Percentiles rank a stretch among this genome's conserved stretches.
These are phyloP conservation scores for Talaromyces amestolkiae DNA, from an alignment of 2,329 filamentous ascomycete genomes.

Conservation along the genomic window DNA sequence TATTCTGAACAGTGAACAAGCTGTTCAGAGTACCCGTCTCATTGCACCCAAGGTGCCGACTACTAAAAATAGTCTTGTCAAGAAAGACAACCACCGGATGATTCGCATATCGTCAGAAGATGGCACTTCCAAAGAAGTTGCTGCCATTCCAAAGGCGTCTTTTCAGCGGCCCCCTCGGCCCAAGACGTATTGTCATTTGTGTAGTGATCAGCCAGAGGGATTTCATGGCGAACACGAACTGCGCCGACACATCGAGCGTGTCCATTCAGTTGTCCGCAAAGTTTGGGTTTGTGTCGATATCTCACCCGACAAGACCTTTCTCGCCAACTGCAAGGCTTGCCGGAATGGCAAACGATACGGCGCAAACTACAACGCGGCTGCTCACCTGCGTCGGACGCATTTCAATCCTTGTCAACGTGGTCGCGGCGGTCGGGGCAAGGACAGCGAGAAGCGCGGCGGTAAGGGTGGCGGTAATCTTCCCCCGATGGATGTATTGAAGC, in stretches of 20 bases:
- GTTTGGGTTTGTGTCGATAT: conserved; percentile 64
- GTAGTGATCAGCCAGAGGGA: conserved; percentile 69
- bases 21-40: conserved; percentile 39
- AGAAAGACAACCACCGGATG: conserved; percentile 45
- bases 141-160: conserved; percentile 54
- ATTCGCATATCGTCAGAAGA: conserved; percentile 52
- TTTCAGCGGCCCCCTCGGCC: conserved; percentile 63
- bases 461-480: conserved; percentile 63
- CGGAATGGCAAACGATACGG: conserved; percentile 74
- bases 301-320: conserved; percentile 59
- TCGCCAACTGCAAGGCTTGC: conserved; percentile 82
- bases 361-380: conserved; percentile 91
- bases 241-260: conserved; percentile 63
- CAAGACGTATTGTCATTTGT: conserved; percentile 64
- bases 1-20: conserved; percentile 45
- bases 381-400: conserved; percentile 82
- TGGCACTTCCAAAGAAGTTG: conserved; percentile 55
- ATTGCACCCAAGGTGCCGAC: conserved; percentile 49
- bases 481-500: conserved; percentile 59
- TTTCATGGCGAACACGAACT: conserved; percentile 87
- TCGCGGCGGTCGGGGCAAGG: conserved; percentile 53
- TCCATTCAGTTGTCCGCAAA: conserved; percentile 62
- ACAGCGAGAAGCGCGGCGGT: conserved; percentile 52
- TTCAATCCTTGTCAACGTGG: conserved; percentile 65
- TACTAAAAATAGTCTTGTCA: conserved; percentile 30